A percentile compares a stretch with the other conserved stretches of the same genome.
These are phyloP conservation scores for Cryptococcus neoformans DNA, from an alignment of 1,284 basidiomycete genomes.

Conservation along the genomic window DNA sequence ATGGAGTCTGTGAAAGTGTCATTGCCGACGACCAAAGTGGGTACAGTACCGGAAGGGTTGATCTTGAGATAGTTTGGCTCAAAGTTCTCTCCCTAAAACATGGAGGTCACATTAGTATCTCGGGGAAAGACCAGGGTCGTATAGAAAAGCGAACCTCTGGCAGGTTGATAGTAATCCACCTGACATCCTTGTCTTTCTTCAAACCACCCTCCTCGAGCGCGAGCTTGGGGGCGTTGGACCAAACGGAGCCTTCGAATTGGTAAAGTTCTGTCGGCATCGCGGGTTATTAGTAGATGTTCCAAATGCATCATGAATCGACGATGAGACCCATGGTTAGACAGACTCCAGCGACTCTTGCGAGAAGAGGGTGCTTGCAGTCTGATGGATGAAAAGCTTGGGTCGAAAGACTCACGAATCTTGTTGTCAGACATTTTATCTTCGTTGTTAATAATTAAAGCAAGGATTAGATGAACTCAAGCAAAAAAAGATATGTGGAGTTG, in stretches of 20 bases:
- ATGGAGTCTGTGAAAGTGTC: constrained; percentile 54
- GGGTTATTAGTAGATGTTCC: neutral
- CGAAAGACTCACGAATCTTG: too few species aligned
- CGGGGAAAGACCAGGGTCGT: neutral
- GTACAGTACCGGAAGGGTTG: constrained; percentile 59
- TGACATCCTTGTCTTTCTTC: constrained; percentile 27
- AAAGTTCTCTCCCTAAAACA: constrained; percentile 59
- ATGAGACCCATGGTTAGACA: neutral
- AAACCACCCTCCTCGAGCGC: constrained; percentile 40
- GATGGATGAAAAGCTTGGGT: neutral
- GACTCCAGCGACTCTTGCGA: neutral
- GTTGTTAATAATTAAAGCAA: too few species aligned
- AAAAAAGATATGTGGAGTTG: too few species aligned
- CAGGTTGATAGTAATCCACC: constrained; percentile 33
- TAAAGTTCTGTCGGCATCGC: constrained; percentile 26
- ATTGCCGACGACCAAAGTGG: constrained; percentile 54
- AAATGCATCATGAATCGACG: neutral
- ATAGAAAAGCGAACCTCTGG: constrained; percentile 24
- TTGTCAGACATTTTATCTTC: too few species aligned
- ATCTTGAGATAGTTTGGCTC: constrained; percentile 58
- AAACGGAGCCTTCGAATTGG: constrained; percentile 38
- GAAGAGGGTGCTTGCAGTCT: too few species aligned
- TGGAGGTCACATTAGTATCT: neutral
- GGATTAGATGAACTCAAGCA: too few species aligned
- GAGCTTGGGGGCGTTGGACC: constrained; percentile 44